Evolutionary conservation across 2,329 filamentous ascomycete species (phyloP), one percentile per base, ranked within the genome.

Genomic region (Verticillium albo-atrum): DNA sequence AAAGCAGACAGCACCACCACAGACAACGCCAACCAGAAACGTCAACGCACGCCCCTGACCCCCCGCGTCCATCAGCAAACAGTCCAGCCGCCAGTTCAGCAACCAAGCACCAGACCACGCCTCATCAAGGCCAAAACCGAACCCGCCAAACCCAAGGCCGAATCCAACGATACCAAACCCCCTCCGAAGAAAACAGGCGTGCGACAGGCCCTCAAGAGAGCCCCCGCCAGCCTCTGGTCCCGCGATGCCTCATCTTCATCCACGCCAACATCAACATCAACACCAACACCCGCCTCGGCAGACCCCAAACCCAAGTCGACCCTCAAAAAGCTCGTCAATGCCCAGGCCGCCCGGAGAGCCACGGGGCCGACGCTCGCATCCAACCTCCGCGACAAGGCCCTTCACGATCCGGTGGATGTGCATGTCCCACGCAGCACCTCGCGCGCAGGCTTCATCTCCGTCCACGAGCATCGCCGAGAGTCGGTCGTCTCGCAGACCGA

Each of bases 401-500:
- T 61, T 6, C 66, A 68, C 3, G 62, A 61, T 9, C 55, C 57
- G n/a, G 57, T 71, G 3, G 68, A 65, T 1, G 57, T 71, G 3
- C 68, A 65, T 1, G 65, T 71, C 3, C 68, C 71, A 14, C 72
- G 76, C 28, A 77, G 71, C 54, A 75, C 77, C 5, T 83, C 81
- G 0, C 72, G 77, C 28, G 61, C 80, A 35, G 81, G 80, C 53
- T 81, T 79, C 62, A 75, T 82, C 14, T 80, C 82, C 0, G 70
- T 83, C 3, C 79, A 80, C 37, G 80, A 85, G 55, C 75, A 72
- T 27, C 76, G 79, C 4, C 77, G 81, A 25, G 79, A 82, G 63
- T 87, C 84, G 0, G 68, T 84, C 14, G 75, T 84, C 4, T 86
- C 84, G 0, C 75, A 82, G 56, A 82, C 82, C 1, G 83, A 86